Base-by-base conservation (phyloP, 305 asterid genomes). In the Ilex paraguariensis region DNA sequence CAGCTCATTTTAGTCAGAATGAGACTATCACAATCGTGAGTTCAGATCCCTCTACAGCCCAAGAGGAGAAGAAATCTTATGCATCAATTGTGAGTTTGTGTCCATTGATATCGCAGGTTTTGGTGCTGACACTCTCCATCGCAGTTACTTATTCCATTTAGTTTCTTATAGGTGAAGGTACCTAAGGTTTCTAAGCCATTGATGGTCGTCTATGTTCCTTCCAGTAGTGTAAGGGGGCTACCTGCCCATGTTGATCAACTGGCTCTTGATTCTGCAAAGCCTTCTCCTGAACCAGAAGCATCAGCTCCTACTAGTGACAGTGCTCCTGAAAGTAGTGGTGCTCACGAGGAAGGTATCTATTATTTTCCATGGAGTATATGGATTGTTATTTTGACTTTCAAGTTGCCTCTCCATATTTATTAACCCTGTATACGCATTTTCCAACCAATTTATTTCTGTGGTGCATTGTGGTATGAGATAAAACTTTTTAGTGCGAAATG, bases 11-110 rank as follows among this genome's bases (percentile, higher is more conserved):
- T 5, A 56, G n/a, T 31, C 44, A 30, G 44, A 31, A 28, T 56
- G 60, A 56, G 28, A 56, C 39, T 30, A n/a, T 30, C 28, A 5
- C 60, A 9, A 40, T 7, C 16, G 15, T 28, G 7, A 31, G 44
- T 28, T 13, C 42, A 31, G 60, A 56, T 8, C 8, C 42, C 60
- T 31, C 16, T 56, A 40, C 60, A 9, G 16, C 60, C 17, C 58
- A 21, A 54, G 60, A 56, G 60, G 60, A 56, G 42, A 56, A 56
- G 42, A 56, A 56, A 56, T 56, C 60, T 8, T 56, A 56, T 56
- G 60, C 60, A 56, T 56, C 39, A 28, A 56, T 56, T 56, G 60
- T 56, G 42, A 11, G 39, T 36, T 56, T 9, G 0, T 15, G 21
- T 7, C n/a, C 56, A 36, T 36, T 36, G 42, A 36, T 36, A 36